These are phyloP conservation scores for Ophiostoma quercus DNA, from an alignment of 2,329 filamentous ascomycete genomes.

Conservation along the genomic window DNA sequence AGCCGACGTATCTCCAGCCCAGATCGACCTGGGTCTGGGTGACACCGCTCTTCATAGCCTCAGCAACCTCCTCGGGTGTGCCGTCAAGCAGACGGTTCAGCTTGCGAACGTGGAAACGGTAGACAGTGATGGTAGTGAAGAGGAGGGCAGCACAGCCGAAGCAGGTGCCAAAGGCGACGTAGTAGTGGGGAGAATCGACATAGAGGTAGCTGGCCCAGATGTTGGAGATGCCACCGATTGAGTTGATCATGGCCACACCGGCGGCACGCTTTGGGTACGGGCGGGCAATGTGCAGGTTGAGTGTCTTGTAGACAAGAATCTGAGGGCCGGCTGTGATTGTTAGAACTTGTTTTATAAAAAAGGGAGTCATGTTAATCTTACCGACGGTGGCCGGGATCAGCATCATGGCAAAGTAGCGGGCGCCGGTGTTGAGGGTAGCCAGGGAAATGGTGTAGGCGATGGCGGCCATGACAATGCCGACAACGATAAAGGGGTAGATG, in stretches of 20 bases:
- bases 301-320: constrained; percentile 40
- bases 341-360: background rate
- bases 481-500: constrained; percentile 35
- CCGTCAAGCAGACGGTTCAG: constrained; percentile 29
- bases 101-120: constrained; percentile 27
- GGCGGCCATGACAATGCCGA: constrained; percentile 24
- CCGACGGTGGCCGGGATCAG: constrained; percentile 38
- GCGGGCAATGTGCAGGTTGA: constrained; percentile 33
- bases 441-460: constrained; percentile 38
- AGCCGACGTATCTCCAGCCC: constrained; percentile 30
- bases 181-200: constrained; percentile 28
- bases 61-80: constrained; percentile 26
- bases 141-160: constrained; percentile 28
- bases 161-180: constrained; percentile 28
- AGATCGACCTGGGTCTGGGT: constrained; percentile 30
- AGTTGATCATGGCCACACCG: constrained; percentile 39
- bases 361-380: background rate
- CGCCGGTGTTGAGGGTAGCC: constrained; percentile 36
- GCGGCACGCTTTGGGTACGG: constrained; percentile 41
- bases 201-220: constrained; percentile 38
- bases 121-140: constrained; percentile 28
- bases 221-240: constrained; percentile 35
- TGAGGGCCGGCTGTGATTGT: constrained; percentile 34
- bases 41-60: constrained; percentile 30
- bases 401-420: constrained; percentile 42